These are phyloP conservation scores for Chionographis japonica DNA, from an alignment of 106 monocot species.

Conservation along the genomic window DNA sequence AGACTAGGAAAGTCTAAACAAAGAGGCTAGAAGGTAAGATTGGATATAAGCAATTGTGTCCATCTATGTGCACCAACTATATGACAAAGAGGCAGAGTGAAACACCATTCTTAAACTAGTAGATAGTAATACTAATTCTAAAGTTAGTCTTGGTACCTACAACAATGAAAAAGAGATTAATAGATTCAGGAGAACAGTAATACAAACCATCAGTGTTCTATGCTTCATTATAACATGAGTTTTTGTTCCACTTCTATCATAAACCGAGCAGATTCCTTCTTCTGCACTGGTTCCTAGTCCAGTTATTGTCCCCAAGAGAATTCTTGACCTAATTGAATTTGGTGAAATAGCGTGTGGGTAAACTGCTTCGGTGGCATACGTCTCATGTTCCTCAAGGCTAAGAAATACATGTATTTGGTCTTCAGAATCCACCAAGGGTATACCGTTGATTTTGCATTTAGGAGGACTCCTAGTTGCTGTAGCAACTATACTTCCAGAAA, in stretches of 20 bases:
- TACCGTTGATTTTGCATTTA: slow-evolving; percentile 17
- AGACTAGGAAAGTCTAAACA: no score
- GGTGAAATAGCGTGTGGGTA: slow-evolving; percentile 4
- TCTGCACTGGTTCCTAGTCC: slow-evolving; percentile 71
- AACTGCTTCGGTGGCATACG: not conserved
- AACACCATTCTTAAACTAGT: no score
- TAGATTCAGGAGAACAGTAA: not conserved
- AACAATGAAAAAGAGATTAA: not conserved
- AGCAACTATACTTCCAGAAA: slow-evolving; percentile 69
- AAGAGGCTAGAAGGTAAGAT: no score
- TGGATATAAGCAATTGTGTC: no score
- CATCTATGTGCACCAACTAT: no score
- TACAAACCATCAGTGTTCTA: slow-evolving; percentile 83
- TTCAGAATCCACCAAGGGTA: slow-evolving; percentile 23
- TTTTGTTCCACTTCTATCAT: slow-evolving; percentile 49
- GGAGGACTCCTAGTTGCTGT: slow-evolving; percentile 56
- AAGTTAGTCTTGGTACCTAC: no score
- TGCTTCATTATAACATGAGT: slow-evolving; percentile 90
- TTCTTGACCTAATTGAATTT: slow-evolving; percentile 12
- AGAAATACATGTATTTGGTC: slow-evolving; percentile 80
- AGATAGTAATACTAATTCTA: no score
- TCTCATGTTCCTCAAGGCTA: slow-evolving; percentile 18
- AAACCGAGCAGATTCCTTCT: slow-evolving; percentile 79
- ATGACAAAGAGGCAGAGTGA: no score
- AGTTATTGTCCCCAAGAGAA: slow-evolving; percentile 66